Evolutionary conservation across 192 early-diverging fungal species (phyloP), one percentile per base, ranked within the genome.

Genomic region (Haplosporangium gracile): DNA sequence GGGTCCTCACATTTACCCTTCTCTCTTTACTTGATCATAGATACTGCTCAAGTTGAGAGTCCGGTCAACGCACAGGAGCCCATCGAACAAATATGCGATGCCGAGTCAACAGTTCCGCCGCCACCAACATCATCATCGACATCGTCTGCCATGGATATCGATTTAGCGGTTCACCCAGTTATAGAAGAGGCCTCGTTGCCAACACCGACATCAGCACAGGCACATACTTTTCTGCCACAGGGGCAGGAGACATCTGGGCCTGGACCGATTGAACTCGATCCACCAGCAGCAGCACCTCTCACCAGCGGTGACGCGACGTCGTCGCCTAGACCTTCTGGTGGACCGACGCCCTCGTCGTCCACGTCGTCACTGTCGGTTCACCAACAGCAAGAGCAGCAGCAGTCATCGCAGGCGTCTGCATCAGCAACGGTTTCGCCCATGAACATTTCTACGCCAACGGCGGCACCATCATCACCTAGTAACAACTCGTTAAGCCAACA

Each of bases 361-460:
- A 40, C 42, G 1, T 55, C 70, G 36, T 70, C 78, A 13, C 32
- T 72, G 36, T 68, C 72, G 29, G 60, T 47, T 43, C 51, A 11
- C 6, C 42, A 43, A 70, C 36, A 36, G 36, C 36, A 36, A 2
- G 36, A 36, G 22, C 24, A 43, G 24, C 78, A 80, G 26, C 79
- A 74, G 60, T 22, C 38, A 22, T n/a, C n/a, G 11, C 80, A 75
- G 13, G 53, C 32, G 36, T 47, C 45, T 4, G 26, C 70, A 0
- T 73, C 75, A 68, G 69, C 81, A 22, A 82, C 81, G 6, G 70
- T 76, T 4, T 18, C 76, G 16, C 82, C 82, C 4, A 75, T 83
- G 82, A 68, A 77, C 40, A 83, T 83, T 47, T 73, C 65, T 7
- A 32, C 38, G 22, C 38, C 76, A 51, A 20, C 49, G 18, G 49